A percentile compares a stretch with the other conserved stretches of the same genome.
Conservation (phyloP, 1,284 basidiomycete genomes). For the Trametes hirsuta region DNA sequence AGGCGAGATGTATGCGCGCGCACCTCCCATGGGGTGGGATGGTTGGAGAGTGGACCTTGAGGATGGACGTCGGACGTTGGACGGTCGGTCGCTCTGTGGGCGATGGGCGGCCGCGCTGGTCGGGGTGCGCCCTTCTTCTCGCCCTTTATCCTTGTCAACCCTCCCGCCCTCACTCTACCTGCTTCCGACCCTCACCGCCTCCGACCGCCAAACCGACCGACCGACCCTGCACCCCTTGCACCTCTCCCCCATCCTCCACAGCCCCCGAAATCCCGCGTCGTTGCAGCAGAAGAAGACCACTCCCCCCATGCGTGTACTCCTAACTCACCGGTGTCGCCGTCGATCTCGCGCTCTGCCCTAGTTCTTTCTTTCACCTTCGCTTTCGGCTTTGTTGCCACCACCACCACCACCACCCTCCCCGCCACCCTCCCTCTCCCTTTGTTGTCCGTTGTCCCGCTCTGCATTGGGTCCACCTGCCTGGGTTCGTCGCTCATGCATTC, state of each 20-base stretch:
- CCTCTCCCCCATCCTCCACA: not conserved
- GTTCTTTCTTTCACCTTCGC: not conserved
- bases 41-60: too few species aligned
- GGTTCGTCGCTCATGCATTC: too few species aligned
- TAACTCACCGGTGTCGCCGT: constrained; percentile 3
- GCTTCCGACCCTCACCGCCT: too few species aligned
- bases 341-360: constrained; percentile 9
- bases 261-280: not conserved
- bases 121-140: not conserved
- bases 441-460: not conserved
- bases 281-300: constrained; percentile 14
- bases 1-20: too few species aligned
- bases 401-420: not conserved
- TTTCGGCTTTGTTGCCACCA: not conserved
- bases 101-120: not conserved
- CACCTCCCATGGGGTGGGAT: too few species aligned
- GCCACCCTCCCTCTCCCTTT: not conserved
- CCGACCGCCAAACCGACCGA: too few species aligned
- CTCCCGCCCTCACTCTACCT: too few species aligned
- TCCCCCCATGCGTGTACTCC: constrained; percentile 12
- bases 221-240: not conserved
- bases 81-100: too few species aligned
- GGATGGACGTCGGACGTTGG: too few species aligned
- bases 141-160: too few species aligned
- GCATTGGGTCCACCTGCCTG: not conserved